Base-by-base conservation (phyloP, 2,329 filamentous ascomycete species). In the Alternaria sp. region DNA sequence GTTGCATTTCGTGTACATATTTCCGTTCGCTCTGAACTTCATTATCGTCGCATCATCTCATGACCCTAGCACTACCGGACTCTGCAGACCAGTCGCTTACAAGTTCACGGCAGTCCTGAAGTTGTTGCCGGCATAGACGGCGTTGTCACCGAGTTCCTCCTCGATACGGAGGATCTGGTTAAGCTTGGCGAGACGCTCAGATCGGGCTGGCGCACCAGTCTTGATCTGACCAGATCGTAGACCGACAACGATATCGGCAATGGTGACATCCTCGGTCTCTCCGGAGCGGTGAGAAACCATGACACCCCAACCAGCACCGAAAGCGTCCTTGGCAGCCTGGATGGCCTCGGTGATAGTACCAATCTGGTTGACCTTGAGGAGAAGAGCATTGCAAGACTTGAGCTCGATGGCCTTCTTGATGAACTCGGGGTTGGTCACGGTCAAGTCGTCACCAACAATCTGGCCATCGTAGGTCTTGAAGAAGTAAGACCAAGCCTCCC, bases 401-500 rank as follows among this genome's bases (percentile, higher is more conserved):
- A 96, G 91, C 84, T 98, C 94, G 75, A 98, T 97, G 79, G 96
- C 96, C 89, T 96, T 97, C 93, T 98, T 97, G 89, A 99, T 99
- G 84, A 96, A 95, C 78, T 92, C 86, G 69, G 96, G 96, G 90
- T 99, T 99, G 84, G 96, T 99, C 84, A 99, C 96, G 73, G 96
- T 98, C 88, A 99, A 85, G 82, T 99, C 96, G 81, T 99, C 96
- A 87, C 91, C 96, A 74, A 99, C 96, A 81, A 99, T 94, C 89
- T 99, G 96, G 88, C 96, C 94, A 84, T 97, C 90, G 81, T 93
- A 94, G 78, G 93, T 96, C 92, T 97, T 97, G 92, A 92, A 97
- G 91, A 98, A 99, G 91, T 98, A 97, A 90, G 93, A 97, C 96
- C 96, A 99, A 68, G 96, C 96, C 89, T 98, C 95, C 96, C 96